Evolutionary conservation across 129 eudicot genomes (phyloP), one percentile per base, ranked within the genome.

Genomic region (Ambrosia trifida): DNA sequence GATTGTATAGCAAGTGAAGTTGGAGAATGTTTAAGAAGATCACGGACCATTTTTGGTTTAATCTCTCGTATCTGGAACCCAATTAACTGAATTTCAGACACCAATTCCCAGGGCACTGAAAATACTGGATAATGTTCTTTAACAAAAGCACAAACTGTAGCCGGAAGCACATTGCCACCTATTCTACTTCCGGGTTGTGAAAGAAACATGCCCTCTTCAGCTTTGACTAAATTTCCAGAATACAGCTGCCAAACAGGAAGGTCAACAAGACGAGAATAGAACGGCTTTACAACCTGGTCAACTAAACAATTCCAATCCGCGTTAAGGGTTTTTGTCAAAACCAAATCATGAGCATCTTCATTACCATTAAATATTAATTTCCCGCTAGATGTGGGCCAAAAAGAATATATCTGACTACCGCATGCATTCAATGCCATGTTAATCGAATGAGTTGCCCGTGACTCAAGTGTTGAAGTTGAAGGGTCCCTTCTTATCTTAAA

Each of bases 81-180:
- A 20, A 95, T 83, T 12, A 88, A 83, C 76, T 90, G 97, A 47
- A 95, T 84, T 84, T 95, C 99, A 53, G 88, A 80, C 77, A 95
- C 89, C 81, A 95, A 72, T 66, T 95, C 93, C 99, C 99, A 95
- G 24, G 99, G 99, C 31, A 95, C 99, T 32, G 96, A 86, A 78
- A 95, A 95, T 38, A 95, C 99, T 30, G 97, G 99, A 78, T 95
- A 90, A 72, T 90, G 99, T 73, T 95, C 99, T 77, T 90, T 95
- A 51, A 95, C 97, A 61, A 95, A 95, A 31, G 86, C 85, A 78
- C 99, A 95, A 65, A 95, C 99, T 16, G 97, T 85, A 31, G 89
- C 86, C 12, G 99, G 99, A 44, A 95, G 81, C 83, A 90, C 69
- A 52, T 73, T 88, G 63, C 84, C 96, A 69, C 96, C 99, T 10